phyloP scores from a whole-genome alignment of 345 rosid genomes.

The Citrus glauca region DNA sequence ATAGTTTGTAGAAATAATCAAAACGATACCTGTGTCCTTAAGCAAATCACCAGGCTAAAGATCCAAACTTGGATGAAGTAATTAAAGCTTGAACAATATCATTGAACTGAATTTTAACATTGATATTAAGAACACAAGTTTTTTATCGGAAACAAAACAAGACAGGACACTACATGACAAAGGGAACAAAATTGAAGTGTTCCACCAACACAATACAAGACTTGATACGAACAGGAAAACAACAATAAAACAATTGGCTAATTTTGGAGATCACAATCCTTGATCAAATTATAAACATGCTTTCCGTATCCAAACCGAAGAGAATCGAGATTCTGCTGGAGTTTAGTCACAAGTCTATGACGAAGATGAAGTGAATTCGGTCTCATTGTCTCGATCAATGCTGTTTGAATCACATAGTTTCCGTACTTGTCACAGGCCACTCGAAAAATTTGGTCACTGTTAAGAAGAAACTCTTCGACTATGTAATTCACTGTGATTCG shows the following conservation, averaged over 20 bases:
- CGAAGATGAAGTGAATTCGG: neutral
- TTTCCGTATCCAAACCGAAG: constrained; percentile 18
- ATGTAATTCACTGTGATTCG: neutral
- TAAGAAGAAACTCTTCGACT: constrained; percentile 13
- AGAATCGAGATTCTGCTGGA: neutral
- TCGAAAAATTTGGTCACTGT: constrained; percentile 2
- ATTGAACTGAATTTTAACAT: too few species aligned
- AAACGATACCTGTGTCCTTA: neutral
- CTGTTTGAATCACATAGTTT: constrained; percentile 33
- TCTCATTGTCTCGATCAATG: constrained; percentile 17
- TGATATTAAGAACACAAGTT: too few species aligned
- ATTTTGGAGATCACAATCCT: neutral
- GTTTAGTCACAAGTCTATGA: constrained; percentile 4
- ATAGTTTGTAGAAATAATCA: neutral
- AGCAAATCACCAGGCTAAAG: too few species aligned
- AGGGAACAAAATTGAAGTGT: too few species aligned
- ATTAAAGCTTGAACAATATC: too few species aligned
- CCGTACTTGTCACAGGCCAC: constrained; percentile 20
- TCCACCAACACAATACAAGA: too few species aligned
- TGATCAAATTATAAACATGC: constrained; percentile 17
- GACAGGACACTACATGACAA: too few species aligned
- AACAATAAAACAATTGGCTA: too few species aligned
- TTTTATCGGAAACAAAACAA: too few species aligned
- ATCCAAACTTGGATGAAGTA: too few species aligned
- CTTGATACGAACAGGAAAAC: too few species aligned